Base-by-base conservation (phyloP, 1,284 basidiomycete genomes). In the Anthracocystis panici-leucophaei region DNA sequence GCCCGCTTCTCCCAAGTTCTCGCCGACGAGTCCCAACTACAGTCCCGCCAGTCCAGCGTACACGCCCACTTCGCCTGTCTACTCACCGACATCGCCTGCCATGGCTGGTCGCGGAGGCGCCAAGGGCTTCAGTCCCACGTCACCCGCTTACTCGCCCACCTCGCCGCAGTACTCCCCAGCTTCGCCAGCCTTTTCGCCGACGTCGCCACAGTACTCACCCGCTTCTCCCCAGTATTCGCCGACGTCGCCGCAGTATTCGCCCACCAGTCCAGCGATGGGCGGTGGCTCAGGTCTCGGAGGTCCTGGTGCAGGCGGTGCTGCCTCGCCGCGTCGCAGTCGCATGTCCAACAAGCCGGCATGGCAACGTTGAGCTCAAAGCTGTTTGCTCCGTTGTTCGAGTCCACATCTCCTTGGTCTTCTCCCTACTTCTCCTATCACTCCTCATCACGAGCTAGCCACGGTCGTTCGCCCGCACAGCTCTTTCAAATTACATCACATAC, bases 131-230 rank as follows among this genome's bases (percentile, higher is more conserved):
- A 67, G 65, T 41, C 74, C 75, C 6, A 54, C 78, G 2, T 78
- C 77, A 45, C 82, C 82, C 0, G 61, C 70, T 41, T 85, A 83
- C 61, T 81, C 79, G 35, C 83, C 84, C 11, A 78, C 77, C 1
- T 82, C 81, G 29, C 81, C 81, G 20, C 77, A 75, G 57, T 82
- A 82, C 46, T 80, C 78, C 44, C 80, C 80, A 10, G 79, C 80
- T 10, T 82, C 80, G 46, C 80, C 77, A 7, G 90, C 90, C 18
- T 94, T 93, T 83, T 95, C 93, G 2, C 94, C 94, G 0, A 93
- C 93, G 2, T 94, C 92, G 75, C 87, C 87, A 9, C 74, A 80
- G 44, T 82, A 85, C 66, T 84, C 84, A 62, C 72, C 86, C 10
- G 84, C 85, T 10, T 85, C 83, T 11, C 83, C 85, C 14, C 76